A percentile compares a stretch with the other conserved stretches of the same genome.
Evolutionary conservation across 2,329 filamentous ascomycete genomes (phyloP).

Genomic region (Pezicula carpinea): DNA sequence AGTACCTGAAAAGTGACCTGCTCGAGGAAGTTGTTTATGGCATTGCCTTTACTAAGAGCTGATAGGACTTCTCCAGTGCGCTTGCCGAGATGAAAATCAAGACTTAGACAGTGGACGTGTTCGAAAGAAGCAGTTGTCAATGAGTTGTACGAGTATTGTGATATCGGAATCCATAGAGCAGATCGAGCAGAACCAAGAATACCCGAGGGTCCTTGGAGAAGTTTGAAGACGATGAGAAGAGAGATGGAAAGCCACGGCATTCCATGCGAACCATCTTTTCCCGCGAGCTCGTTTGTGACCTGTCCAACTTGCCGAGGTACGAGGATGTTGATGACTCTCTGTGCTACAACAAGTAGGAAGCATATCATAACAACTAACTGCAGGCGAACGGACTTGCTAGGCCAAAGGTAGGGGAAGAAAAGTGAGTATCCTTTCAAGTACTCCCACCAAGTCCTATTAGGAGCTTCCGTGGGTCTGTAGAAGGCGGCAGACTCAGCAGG

Average conservation of each 20-base stretch:
- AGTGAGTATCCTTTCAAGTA: conserved; percentile 88
- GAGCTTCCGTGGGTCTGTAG: conserved; percentile 81
- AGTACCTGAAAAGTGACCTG: conserved; percentile 94
- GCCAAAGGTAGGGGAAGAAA: conserved; percentile 97
- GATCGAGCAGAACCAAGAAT: conserved; percentile 78
- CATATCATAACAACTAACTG: conserved; percentile 78
- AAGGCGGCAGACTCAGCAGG: conserved; percentile 68
- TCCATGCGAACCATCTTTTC: conserved; percentile 38
- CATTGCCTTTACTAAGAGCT: conserved; percentile 90
- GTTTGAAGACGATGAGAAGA: conserved; percentile 71
- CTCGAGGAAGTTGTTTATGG: conserved; percentile 95
- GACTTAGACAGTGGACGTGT: conserved; percentile 89
- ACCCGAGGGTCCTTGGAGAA: conserved; percentile 85
- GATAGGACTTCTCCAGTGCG: conserved; percentile 95
- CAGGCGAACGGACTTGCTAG: conserved; percentile 68
- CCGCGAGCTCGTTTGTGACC: conserved; percentile 71
- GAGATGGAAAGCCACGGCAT: conserved; percentile 71
- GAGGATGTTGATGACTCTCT: conserved; percentile 79
- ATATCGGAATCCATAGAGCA: conserved; percentile 91
- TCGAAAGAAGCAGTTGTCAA: conserved; percentile 94
- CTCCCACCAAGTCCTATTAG: conserved; percentile 91
- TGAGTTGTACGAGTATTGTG: conserved; percentile 93
- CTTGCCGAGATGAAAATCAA: conserved; percentile 96
- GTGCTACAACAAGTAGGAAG: conserved; percentile 72
- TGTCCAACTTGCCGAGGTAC: conserved; percentile 77